Evolutionary conservation across 1,139 yeast genomes (phyloP), one percentile per base, ranked within the genome.

Genomic region (Scheffersomyces titani): DNA sequence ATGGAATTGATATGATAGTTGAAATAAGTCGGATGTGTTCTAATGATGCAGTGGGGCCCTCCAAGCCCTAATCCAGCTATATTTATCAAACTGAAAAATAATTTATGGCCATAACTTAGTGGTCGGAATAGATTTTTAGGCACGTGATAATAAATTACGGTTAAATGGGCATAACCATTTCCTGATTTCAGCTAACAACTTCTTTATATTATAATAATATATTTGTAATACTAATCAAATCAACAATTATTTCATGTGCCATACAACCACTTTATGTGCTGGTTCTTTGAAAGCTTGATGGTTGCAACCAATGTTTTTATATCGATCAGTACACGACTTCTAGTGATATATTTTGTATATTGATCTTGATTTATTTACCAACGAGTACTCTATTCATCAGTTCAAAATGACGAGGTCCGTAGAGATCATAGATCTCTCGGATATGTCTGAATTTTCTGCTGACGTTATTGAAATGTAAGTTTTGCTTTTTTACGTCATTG

Each of bases 391-490:
- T 3, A 11, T 30, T 30, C 40, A 11, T 30, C 40, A 30, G 16
- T 30, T 30, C 40, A 30, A 30, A 3, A 30, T 30, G 40, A 30
- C 40, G 40, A 30, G 11, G 40, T 24, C 49, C 60, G 54, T 49
- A 30, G 56, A 54, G 22, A 51, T 55, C 54, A 55, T 55, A 30
- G 54, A 55, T 19, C 44, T 55, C 30, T 55, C 57, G 16, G 57
- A 55, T 47, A 53, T 49, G 11, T 47, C 50, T 18, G 49, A 51
- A 18, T 5, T 9, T 3, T 50, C 52, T 22, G 57, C 54, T 16
- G 67, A 64, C 36, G 54, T 65, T 55, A 63, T 65, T 20, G 66
- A 63, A 55, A 55, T 54, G 68, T 65, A 47, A 20, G 55, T 55
- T 19, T 49, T 44, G 16, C 22, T 9, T 11, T 9, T 11, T 30